Evolutionary conservation across 805 yeast species (phyloP).

Genomic region (Candida sithepensis): DNA sequence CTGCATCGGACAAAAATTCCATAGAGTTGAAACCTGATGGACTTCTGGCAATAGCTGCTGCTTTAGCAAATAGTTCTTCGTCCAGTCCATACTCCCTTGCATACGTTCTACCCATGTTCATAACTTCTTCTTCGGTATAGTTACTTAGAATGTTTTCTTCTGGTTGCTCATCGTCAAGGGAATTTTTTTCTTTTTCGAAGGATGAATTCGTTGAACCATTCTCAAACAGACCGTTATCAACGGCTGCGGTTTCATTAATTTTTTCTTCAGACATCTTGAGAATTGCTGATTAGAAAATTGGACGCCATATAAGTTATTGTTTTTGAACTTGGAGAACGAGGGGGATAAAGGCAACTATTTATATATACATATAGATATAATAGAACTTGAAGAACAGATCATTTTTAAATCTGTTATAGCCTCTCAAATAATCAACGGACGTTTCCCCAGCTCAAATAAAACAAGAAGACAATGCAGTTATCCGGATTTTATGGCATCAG

Average conservation of each 20-base stretch:
- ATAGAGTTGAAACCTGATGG: conserved; percentile 56
- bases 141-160: conserved; percentile 48
- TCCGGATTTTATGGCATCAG: too few relatives aligned
- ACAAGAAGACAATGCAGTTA: not conserved
- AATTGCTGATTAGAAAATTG: not conserved
- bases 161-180: not conserved
- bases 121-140: conserved; percentile 59
- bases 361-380: too few relatives aligned
- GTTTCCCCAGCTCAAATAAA: not conserved
- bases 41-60: conserved; percentile 63
- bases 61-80: conserved; percentile 56
- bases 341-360: too few relatives aligned
- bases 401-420: too few relatives aligned
- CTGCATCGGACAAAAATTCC: conserved; percentile 52
- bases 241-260: conserved; percentile 1
- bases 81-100: conserved; percentile 55
- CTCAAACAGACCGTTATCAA: conserved; percentile 14
- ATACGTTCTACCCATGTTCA: conserved; percentile 67
- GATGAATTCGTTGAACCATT: conserved; percentile 6
- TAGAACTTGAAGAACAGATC: too few relatives aligned
- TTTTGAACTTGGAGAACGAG: too few relatives aligned
- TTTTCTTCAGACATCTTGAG: conserved; percentile 7
- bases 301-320: not conserved
- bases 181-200: conserved; percentile 5
- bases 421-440: too few relatives aligned